Percentiles rank a stretch among this genome's conserved stretches.
phyloP scores from a whole-genome alignment of 2,329 filamentous ascomycete species.

The Xylaria sp. region DNA sequence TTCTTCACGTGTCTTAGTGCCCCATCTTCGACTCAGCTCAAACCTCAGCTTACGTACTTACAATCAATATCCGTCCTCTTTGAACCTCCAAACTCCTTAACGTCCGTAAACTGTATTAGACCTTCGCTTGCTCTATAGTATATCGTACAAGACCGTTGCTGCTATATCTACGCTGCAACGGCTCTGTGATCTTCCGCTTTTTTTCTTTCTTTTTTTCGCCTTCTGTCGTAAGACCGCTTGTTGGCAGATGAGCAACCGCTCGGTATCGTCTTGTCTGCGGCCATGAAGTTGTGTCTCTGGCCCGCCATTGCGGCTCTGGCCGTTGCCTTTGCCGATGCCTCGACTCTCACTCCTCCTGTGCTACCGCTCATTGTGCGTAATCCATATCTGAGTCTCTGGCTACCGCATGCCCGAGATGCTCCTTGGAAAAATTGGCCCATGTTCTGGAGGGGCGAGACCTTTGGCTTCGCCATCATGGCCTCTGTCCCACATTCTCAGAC shows the following conservation, averaged over 20 bases:
- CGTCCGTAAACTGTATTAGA: not conserved
- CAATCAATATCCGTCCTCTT: not conserved
- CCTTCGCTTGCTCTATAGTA: constrained; percentile 1
- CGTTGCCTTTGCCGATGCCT: constrained; percentile 55
- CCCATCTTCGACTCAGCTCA: constrained; percentile 3
- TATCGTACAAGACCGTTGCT: constrained; percentile 14
- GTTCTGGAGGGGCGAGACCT: constrained; percentile 73
- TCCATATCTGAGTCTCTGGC: constrained; percentile 69
- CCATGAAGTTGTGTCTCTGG: constrained; percentile 48
- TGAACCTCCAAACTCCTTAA: not conserved
- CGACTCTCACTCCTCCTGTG: constrained; percentile 65
- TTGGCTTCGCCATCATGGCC: constrained; percentile 63
- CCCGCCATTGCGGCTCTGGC: constrained; percentile 47
- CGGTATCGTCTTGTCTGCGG: constrained; percentile 23
- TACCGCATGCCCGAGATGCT: constrained; percentile 73
- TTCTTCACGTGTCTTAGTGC: constrained; percentile 4
- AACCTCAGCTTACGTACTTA: constrained; percentile 23
- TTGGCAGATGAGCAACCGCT: constrained; percentile 26
- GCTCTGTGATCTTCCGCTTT: not conserved
- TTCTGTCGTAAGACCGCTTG: not conserved
- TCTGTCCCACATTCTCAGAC: constrained; percentile 54
- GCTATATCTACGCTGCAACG: not conserved
- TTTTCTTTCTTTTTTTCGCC: too few species aligned
- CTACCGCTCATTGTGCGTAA: constrained; percentile 68
- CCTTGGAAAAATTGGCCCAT: constrained; percentile 90